Conservation (phyloP, 805 yeast species). For the Tetrapisispora iriomotensis region DNA sequence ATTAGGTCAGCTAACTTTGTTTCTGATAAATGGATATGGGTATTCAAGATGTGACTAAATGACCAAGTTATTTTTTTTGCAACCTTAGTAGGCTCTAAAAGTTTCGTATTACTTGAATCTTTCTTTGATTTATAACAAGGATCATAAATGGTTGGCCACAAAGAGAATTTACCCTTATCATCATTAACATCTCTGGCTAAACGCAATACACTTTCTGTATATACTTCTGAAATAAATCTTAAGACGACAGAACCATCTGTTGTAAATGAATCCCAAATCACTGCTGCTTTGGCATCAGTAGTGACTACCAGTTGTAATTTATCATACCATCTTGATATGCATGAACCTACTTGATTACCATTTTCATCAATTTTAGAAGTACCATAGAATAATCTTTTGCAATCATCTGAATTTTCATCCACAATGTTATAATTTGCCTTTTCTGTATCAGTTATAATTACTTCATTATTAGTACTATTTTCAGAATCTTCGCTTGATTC, state of each 20-base stretch:
- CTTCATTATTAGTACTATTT: not conserved
- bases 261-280: conserved; percentile 83
- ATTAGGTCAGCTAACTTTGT: conserved; percentile 81
- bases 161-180: conserved; percentile 33
- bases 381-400: conserved; percentile 74
- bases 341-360: conserved; percentile 86
- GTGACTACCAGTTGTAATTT: conserved; percentile 79
- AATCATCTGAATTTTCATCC: conserved; percentile 33
- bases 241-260: conserved; percentile 90
- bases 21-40: conserved; percentile 68
- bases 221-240: conserved; percentile 79
- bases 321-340: conserved; percentile 91
- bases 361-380: conserved; percentile 54
- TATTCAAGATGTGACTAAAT: conserved; percentile 30
- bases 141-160: conserved; percentile 25
- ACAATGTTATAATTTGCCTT: too few relatives aligned
- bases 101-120: too few relatives aligned
- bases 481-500: conserved; percentile 15
- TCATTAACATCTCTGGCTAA: conserved; percentile 73
- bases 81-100: conserved; percentile 6
- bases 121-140: conserved; percentile 4
- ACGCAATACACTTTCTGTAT: conserved; percentile 79
- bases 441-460: conserved; percentile 1
- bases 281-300: conserved; percentile 78
- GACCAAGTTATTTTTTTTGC: conserved; percentile 30